Evolutionary conservation across 129 eudicot species (phyloP).

Genomic region (Tagetes patula): DNA sequence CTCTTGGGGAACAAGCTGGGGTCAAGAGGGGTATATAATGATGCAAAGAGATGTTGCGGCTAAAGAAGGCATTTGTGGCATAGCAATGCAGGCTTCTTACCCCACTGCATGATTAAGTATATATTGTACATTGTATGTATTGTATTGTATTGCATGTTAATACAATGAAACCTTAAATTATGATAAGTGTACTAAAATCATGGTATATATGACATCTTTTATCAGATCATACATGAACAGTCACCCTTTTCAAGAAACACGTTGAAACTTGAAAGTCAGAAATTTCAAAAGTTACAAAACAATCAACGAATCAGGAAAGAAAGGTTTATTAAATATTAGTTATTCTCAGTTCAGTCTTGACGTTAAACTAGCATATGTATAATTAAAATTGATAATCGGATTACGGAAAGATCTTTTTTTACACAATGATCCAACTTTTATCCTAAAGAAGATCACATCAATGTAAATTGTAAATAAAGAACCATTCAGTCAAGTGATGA

Average conservation of each 20-base stretch:
- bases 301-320: too few species aligned
- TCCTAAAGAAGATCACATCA: slow-evolving; percentile 10
- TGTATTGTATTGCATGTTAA: not conserved
- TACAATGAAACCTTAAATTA: slow-evolving; percentile 2
- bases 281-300: too few species aligned
- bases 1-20: slow-evolving; percentile 37
- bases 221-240: too few species aligned
- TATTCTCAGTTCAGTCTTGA: not conserved
- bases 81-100: not conserved
- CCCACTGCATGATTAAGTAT: not conserved
- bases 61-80: not conserved
- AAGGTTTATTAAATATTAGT: too few species aligned
- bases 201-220: too few species aligned
- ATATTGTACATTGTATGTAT: slow-evolving; percentile 1
- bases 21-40: slow-evolving; percentile 37
- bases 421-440: slow-evolving; percentile 10
- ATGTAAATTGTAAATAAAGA: not conserved
- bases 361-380: not conserved
- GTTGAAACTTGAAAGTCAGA: not conserved
- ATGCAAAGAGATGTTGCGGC: slow-evolving; percentile 21
- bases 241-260: not conserved
- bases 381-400: not conserved
- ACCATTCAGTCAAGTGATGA: not conserved
- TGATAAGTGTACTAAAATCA: too few species aligned
- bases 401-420: not conserved